Evolutionary conservation across 1,284 basidiomycete genomes (phyloP).

Genomic region (Ceratobasidium sp.): DNA sequence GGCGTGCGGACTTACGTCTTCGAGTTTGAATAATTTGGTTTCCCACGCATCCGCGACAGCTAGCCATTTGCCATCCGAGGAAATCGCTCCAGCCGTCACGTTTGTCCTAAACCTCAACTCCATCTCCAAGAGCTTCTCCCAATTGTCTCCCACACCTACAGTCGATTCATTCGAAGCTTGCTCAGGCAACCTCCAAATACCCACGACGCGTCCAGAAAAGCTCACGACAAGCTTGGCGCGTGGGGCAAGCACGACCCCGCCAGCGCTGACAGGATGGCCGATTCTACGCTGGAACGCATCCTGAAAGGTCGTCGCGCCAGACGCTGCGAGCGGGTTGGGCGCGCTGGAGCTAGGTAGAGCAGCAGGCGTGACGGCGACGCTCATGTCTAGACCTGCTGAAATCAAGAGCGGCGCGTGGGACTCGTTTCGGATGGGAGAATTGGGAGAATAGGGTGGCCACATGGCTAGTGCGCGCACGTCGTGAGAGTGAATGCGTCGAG

Average conservation of each 20-base stretch:
- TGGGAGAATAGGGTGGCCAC: slow-evolving; percentile 82
- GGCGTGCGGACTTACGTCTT: slow-evolving; percentile 55
- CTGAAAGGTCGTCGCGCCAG: slow-evolving; percentile 74
- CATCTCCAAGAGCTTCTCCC: slow-evolving; percentile 92
- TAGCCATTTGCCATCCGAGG: slow-evolving; percentile 86
- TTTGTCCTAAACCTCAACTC: slow-evolving; percentile 85
- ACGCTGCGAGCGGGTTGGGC: slow-evolving; percentile 76
- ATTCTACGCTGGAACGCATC: slow-evolving; percentile 81
- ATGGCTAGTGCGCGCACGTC: slow-evolving; percentile 91
- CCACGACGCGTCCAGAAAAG: slow-evolving; percentile 58
- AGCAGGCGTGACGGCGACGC: slow-evolving; percentile 82
- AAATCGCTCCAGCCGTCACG: slow-evolving; percentile 78
- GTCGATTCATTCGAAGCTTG: slow-evolving; percentile 48
- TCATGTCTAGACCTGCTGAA: slow-evolving; percentile 95
- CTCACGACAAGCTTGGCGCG: slow-evolving; percentile 75
- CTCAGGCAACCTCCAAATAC: slow-evolving; percentile 70
- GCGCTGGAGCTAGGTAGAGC: slow-evolving; percentile 61
- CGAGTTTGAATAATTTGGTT: slow-evolving; percentile 81
- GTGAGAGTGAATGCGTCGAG: slow-evolving; percentile 90
- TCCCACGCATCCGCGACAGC: slow-evolving; percentile 91
- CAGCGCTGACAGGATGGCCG: slow-evolving; percentile 62
- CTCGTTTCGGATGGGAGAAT: slow-evolving; percentile 60
- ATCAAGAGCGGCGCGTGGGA: slow-evolving; percentile 81
- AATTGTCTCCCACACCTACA: no score
- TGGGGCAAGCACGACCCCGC: slow-evolving; percentile 68